phyloP scores from a whole-genome alignment of 2,329 filamentous ascomycete genomes.

The Diaporthe citrichinensis region DNA sequence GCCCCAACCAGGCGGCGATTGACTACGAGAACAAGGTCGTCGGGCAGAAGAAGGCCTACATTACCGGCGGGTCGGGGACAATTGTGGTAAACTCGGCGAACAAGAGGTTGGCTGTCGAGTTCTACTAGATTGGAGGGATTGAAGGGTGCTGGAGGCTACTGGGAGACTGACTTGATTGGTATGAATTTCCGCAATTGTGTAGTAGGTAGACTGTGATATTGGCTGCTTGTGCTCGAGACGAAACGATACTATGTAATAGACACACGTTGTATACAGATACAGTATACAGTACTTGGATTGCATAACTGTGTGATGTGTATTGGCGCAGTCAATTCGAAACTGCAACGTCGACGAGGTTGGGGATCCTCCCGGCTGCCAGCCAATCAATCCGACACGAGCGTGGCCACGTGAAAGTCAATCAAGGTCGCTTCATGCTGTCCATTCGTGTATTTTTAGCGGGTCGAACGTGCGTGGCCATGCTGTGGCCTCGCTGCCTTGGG shows the following conservation, averaged over 20 bases:
- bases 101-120: conserved; percentile 33
- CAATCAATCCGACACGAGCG: conserved; percentile 16
- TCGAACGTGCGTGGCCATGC: neutral
- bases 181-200: neutral
- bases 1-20: conserved; percentile 35
- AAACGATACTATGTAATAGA: neutral
- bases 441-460: conserved; percentile 14
- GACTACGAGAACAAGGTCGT: conserved; percentile 36
- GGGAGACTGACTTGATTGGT: neutral
- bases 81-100: conserved; percentile 34
- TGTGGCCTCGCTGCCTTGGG: conserved; percentile 20
- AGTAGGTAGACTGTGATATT: neutral
- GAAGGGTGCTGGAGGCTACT: neutral
- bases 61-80: conserved; percentile 24
- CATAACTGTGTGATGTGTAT: neutral
- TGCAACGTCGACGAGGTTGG: conserved; percentile 1
- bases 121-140: neutral
- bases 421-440: conserved; percentile 7
- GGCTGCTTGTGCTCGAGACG: neutral
- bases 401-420: conserved; percentile 15
- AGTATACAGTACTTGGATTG: neutral
- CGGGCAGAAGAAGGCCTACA: conserved; percentile 38
- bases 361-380: conserved; percentile 8
- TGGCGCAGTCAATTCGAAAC: conserved; percentile 22
- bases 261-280: neutral